Evolutionary conservation across 2,329 filamentous ascomycete genomes (phyloP), one percentile per base, ranked within the genome.

Genomic region (Aureobasidium namibiae): DNA sequence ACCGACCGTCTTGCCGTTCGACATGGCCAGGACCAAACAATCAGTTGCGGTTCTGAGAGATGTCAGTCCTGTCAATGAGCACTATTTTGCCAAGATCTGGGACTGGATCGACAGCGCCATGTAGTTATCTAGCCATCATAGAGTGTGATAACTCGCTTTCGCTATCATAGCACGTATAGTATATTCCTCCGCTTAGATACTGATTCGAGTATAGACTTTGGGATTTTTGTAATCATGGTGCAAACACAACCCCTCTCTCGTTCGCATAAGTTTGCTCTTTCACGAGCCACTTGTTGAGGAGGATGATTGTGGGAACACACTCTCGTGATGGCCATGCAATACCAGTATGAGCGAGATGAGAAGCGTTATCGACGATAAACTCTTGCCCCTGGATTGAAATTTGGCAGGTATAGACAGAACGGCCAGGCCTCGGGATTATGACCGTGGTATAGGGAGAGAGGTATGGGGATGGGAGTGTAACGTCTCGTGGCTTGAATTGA

Each of bases 61-160:
- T 7, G 63, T 79, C 3, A 56, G 66, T 63, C 73, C 74, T 6
- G 66, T 80, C 29, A 69, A 76, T 66, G 73, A 78, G 66, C 72
- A 63, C 44, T 73, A 79, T 61, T 70, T 77, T 7, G 63, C 65
- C 36, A 74, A 71, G 64, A 69, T 77, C n/a, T 78, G 76, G 77
- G 60, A 57, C 21, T 76, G 74, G 74, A 67, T 70, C 34, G 61
- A 64, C 46, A 58, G 62, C 41, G 66, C 66, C 56, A 66, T 70
- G 60, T 69, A 57, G 48, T 26, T 8, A 11, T 31, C 33, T 48
- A 18, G 54, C 18, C 16, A 38, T 38, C 5, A 48, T 48, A 21
- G n/a, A 13, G 21, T 14, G 36, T 44, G 26, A 24, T n/a, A n/a
- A n/a, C n/a, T 56, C 39, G 52, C 14, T 21, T 14, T 56, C 39